Conservation (phyloP, 2,329 filamentous ascomycete genomes). For the Nigrospora oryzae region DNA sequence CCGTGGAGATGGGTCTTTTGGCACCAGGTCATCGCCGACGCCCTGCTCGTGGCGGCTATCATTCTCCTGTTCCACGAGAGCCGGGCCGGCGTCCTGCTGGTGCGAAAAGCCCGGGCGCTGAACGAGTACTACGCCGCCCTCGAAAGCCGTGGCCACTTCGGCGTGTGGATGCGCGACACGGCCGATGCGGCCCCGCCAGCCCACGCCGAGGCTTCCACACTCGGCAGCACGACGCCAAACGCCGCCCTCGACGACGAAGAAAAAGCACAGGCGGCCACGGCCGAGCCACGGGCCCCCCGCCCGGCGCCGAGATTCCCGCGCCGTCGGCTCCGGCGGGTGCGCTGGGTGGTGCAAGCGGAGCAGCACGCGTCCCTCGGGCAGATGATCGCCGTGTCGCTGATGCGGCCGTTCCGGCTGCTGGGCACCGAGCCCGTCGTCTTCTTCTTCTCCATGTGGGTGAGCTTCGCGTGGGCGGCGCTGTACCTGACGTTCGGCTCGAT, state of each 20-base stretch:
- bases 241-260: slow-evolving; percentile 3
- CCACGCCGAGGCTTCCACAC: neutral
- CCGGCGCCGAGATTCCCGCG: neutral
- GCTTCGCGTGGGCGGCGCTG: slow-evolving; percentile 83
- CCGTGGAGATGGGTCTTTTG: slow-evolving; percentile 85
- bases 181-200: no score
- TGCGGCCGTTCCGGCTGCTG: slow-evolving; percentile 70
- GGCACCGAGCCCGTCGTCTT: slow-evolving; percentile 73
- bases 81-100: slow-evolving; percentile 70
- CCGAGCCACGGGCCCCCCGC: neutral
- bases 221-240: neutral
- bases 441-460: slow-evolving; percentile 82
- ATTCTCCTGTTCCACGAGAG: slow-evolving; percentile 72
- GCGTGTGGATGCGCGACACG: slow-evolving; percentile 27
- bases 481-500: slow-evolving; percentile 80
- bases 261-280: slow-evolving; percentile 3
- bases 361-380: slow-evolving; percentile 57
- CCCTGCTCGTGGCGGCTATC: slow-evolving; percentile 54
- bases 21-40: slow-evolving; percentile 67
- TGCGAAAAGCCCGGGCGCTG: slow-evolving; percentile 61
- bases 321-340: slow-evolving; percentile 42
- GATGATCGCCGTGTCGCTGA: slow-evolving; percentile 67
- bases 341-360: slow-evolving; percentile 83
- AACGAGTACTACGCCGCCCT: slow-evolving; percentile 74
- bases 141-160: slow-evolving; percentile 54